Evolutionary conservation across 2,329 filamentous ascomycete species (phyloP).

Genomic region (Fusarium austroafricanum): DNA sequence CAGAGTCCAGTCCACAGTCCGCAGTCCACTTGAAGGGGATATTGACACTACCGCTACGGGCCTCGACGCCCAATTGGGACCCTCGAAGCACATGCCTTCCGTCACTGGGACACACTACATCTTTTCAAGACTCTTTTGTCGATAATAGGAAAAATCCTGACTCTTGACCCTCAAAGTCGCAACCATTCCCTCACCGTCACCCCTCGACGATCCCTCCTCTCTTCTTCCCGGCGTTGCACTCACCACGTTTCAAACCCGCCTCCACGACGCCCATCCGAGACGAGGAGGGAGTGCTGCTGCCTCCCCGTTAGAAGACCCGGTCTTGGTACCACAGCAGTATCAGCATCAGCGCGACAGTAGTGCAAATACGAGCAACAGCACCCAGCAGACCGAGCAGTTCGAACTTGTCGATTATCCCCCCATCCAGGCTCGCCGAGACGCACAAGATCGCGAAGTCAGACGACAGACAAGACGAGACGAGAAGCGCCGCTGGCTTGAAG

Average conservation of each 20-base stretch:
- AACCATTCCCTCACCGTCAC: slow-evolving; percentile 52
- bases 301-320: slow-evolving; percentile 23
- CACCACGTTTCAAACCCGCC: slow-evolving; percentile 31
- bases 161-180: slow-evolving; percentile 27
- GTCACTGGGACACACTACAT: slow-evolving; percentile 26
- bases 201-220: slow-evolving; percentile 55
- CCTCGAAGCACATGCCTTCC: slow-evolving; percentile 32
- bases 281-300: slow-evolving; percentile 53
- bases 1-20: slow-evolving; percentile 2
- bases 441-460: slow-evolving; percentile 50
- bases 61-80: slow-evolving; percentile 34
- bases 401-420: slow-evolving; percentile 58
- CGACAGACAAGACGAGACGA: slow-evolving; percentile 62
- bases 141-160: slow-evolving; percentile 2
- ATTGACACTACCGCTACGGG: slow-evolving; percentile 11
- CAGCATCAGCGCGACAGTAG: slow-evolving; percentile 14
- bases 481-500: slow-evolving; percentile 77
- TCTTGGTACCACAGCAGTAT: slow-evolving; percentile 11
- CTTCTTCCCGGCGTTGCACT: slow-evolving; percentile 48
- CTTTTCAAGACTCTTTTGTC: slow-evolving; percentile 5
- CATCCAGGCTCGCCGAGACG: slow-evolving; percentile 47
- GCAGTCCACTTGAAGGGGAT: slow-evolving; percentile 18
- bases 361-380: background rate
- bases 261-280: slow-evolving; percentile 41
- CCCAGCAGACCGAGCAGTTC: slow-evolving; percentile 46